Base-by-base conservation (phyloP, 1,284 basidiomycete genomes). In the Garcileccinum viscosum region DNA sequence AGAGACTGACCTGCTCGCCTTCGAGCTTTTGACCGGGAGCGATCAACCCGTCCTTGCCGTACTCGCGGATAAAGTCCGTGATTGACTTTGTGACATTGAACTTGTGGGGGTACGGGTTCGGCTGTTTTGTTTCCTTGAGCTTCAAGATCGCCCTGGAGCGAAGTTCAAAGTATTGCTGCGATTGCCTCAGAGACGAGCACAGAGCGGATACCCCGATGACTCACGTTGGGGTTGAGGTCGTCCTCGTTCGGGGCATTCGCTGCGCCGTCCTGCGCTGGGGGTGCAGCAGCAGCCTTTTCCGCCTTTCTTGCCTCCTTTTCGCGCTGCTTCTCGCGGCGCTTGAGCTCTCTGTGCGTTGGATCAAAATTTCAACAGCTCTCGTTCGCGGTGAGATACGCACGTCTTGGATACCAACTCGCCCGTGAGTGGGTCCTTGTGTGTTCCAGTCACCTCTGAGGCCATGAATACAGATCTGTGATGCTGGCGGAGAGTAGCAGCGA, bases 51-150 rank as follows among this genome's bases (percentile, higher is more conserved):
- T 94, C 91, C 35, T 77, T 68, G 58, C 94, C 93, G 79, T 95
- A 99, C 69, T 88, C 84, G 19, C 88, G 81, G 79, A 99, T 90
- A 83, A 93, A 99, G 17, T 85, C 80, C 22, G 90, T 85, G 77
- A 99, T 86, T n/a, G 94, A 95, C 72, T 85, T 86, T 62, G 93
- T 86, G 58, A 98, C 96, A 77, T 98, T 83, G 86, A 99, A 99
- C 89, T 99, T 99, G 91, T 99, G 98, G 27, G 98, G 97, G 86
- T 99, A 99, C 4, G 98, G 97, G 80, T 97, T 95, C 7, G 95
- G 96, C 38, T 89, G 83, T 81, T 93, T 92, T 62, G 94, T 93
- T 80, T 93, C 88, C 81, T 96, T 93, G 70, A 99, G 88, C 76
- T 91, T 90, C 75, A 92, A 89, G 77, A 99, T 96, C 77, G 94